Percentiles rank a stretch among this genome's conserved stretches.
These are phyloP conservation scores for Smittium mucronatum DNA, from an alignment of 371 early-diverging fungal genomes.

Conservation along the genomic window DNA sequence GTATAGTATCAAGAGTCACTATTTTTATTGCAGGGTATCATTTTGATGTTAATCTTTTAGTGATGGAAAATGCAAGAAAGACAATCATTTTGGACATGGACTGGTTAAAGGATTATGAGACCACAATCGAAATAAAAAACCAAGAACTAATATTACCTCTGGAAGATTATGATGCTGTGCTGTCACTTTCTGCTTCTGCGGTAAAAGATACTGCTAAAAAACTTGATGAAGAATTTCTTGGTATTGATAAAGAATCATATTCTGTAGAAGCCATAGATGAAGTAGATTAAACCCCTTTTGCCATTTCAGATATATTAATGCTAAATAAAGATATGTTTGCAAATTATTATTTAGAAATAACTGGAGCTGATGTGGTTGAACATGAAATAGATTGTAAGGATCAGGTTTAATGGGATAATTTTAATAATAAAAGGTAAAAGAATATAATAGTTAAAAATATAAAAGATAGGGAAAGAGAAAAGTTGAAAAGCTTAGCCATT, in stretches of 20 bases:
- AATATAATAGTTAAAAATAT: too few species aligned
- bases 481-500: too few species aligned
- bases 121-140: neutral
- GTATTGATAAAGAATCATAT: neutral
- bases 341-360: neutral
- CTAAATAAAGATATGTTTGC: conserved; percentile 5
- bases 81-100: conserved; percentile 1
- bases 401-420: too few species aligned
- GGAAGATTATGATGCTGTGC: neutral
- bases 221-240: neutral
- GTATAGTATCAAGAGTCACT: conserved; percentile 2
- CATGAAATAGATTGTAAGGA: too few species aligned
- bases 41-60: neutral
- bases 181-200: neutral
- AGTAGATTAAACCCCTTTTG: neutral
- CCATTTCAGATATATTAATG: neutral
- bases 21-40: neutral
- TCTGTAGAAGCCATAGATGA: neutral
- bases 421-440: too few species aligned
- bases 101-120: neutral
- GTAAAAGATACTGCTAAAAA: neutral
- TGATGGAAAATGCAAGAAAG: neutral
- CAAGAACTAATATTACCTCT: neutral
- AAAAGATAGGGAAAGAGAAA: too few species aligned
- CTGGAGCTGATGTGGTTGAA: neutral